Base-by-base conservation (phyloP, 2,329 filamentous ascomycete genomes). In the Sporothrix sp. region DNA sequence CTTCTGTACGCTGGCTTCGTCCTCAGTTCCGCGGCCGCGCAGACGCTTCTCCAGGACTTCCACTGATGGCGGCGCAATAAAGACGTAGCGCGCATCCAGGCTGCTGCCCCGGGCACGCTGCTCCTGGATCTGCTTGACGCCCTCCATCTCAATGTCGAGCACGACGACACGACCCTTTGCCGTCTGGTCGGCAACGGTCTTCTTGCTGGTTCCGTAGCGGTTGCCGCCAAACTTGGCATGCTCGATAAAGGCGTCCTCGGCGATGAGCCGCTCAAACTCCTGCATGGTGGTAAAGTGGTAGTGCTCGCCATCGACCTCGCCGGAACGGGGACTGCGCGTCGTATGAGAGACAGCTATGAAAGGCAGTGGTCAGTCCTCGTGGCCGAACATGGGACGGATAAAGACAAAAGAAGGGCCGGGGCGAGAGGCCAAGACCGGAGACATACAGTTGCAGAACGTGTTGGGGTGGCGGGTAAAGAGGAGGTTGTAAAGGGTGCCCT, bases 141-240 rank as follows among this genome's bases (percentile, higher is more conserved):
- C 90, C 77, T 95, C 89, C 87, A 96, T 95, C 75, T 96, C 91
- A 63, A 96, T 97, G 66, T 97, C 91, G 58, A 96, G 71, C 43
- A 96, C 81, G 55, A 90, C 91, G 37, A 89, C 79, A 61, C 75
- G 76, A 16, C 82, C 84, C 68, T 82, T 79, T 54, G 79, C 76
- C 2, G 77, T 77, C 65, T 90, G 82, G 61, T 87, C 80, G 25
- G 54, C 57, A 16, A 57, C 50, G 35, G 87, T 87, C 66, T 76
- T 74, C 62, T 87, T 82, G 64, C 81, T 87, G 5, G 89, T 95
- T 51, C 90, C 90, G 69, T 96, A 96, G 62, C 80, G 72, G 69
- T 96, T 95, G 50, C 81, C 82, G 36, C 88, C 82, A 65, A 95
- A 96, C 65, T 84, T 72, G 50, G 90, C 90, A 71, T 85, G 69